A percentile compares a stretch with the other conserved stretches of the same genome.
phyloP scores from a whole-genome alignment of 352 stramenopile genomes.

The Globisporangium cystogenes region DNA sequence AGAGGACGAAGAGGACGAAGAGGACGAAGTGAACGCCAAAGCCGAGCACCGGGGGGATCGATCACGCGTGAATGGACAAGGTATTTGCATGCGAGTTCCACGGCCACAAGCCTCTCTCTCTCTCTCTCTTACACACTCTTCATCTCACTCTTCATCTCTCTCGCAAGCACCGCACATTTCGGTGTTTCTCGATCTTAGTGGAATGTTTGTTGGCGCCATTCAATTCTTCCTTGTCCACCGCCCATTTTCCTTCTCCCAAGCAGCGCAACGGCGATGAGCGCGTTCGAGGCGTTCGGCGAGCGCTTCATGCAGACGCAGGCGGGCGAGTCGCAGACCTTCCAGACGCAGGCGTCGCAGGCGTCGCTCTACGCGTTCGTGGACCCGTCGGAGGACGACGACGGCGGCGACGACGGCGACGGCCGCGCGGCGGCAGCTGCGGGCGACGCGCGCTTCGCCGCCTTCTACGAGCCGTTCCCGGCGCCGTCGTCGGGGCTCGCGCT shows the following conservation, averaged over 20 bases:
- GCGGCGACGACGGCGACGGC: neutral
- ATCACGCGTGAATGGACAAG: neutral
- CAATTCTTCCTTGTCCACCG: no score
- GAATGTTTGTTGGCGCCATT: no score
- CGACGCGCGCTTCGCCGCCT: constrained; percentile 32
- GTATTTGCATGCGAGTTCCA: neutral
- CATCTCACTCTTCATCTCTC: no score
- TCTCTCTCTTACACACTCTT: no score
- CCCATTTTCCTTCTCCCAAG: no score
- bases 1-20: neutral
- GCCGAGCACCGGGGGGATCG: no score
- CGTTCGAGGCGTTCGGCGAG: constrained; percentile 43
- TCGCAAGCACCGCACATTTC: no score
- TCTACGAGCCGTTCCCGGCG: constrained; percentile 63
- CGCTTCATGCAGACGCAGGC: constrained; percentile 40
- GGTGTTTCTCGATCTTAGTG: no score
- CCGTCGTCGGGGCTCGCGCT: neutral
- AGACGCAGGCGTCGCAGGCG: constrained; percentile 43
- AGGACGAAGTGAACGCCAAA: no score
- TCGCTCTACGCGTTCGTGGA: constrained; percentile 70
- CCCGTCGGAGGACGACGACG: constrained; percentile 29
- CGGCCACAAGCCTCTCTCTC: no score
- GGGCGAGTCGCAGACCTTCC: constrained; percentile 25
- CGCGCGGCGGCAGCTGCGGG: no score
- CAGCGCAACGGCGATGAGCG: no score